phyloP scores from a whole-genome alignment of 495 filamentous ascomycete species.

The Lasiosphaeria hispida region DNA sequence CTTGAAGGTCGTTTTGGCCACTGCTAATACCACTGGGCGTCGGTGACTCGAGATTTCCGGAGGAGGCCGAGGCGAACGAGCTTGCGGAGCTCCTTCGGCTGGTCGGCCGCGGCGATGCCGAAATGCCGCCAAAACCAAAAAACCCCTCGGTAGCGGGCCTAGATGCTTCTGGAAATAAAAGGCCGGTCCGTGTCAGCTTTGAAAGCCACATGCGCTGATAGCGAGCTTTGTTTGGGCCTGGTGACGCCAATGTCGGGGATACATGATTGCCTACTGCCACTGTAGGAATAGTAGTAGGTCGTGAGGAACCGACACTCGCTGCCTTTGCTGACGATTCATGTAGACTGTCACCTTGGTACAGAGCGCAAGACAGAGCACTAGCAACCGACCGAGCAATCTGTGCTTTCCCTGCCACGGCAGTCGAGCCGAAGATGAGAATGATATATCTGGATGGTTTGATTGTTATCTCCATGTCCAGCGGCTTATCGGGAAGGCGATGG shows the following conservation, averaged over 20 bases:
- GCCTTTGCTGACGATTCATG: conserved; percentile 21
- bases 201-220: conserved; percentile 27
- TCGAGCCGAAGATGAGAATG: conserved; percentile 19
- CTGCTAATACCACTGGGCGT: no score
- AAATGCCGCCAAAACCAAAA: conserved; percentile 13
- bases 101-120: conserved; percentile 9
- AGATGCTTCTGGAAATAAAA: conserved; percentile 25
- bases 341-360: conserved; percentile 24
- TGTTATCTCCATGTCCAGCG: background rate
- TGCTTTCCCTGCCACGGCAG: conserved; percentile 17
- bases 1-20: no score
- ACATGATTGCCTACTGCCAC: no score
- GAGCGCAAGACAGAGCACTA: conserved; percentile 16
- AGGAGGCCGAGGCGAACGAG: conserved; percentile 6
- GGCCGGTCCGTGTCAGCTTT: conserved; percentile 23
- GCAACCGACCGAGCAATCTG: conserved; percentile 19
- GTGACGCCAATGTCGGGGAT: background rate
- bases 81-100: conserved; percentile 15
- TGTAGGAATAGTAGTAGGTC: no score
- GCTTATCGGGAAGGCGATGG: conserved; percentile 20
- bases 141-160: conserved; percentile 19
- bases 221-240: conserved; percentile 12
- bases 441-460: conserved; percentile 20
- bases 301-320: conserved; percentile 8
- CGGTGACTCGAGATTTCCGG: no score